Percentiles rank a stretch among this genome's conserved stretches.
These are phyloP conservation scores for Phytophthora kernoviae DNA, from an alignment of 352 stramenopile genomes.

Conservation along the genomic window DNA sequence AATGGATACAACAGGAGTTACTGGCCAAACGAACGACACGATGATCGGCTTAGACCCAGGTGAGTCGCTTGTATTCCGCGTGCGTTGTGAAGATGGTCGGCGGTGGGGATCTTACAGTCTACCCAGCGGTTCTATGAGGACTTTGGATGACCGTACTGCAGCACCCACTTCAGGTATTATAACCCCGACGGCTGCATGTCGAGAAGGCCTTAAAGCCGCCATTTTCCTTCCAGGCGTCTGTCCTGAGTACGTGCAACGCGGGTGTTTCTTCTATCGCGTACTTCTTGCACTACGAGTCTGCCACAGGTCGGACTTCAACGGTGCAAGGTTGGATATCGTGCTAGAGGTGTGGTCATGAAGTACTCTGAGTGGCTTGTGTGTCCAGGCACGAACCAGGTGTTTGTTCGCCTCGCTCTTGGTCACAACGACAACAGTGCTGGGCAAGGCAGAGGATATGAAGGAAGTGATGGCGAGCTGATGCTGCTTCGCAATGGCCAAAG, in stretches of 20 bases:
- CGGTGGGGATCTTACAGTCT: conserved; percentile 73
- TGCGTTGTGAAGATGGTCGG: conserved; percentile 61
- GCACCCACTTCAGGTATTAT: conserved; percentile 10
- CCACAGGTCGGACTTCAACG: conserved; percentile 49
- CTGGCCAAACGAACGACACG: conserved; percentile 60
- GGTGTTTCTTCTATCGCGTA: conserved; percentile 73
- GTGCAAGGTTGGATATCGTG: conserved; percentile 53
- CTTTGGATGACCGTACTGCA: conserved; percentile 32
- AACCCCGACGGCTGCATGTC: conserved; percentile 11
- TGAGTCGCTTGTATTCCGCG: conserved; percentile 63
- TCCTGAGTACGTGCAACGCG: conserved; percentile 59
- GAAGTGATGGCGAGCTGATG: conserved; percentile 18
- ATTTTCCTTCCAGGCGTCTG: conserved; percentile 71
- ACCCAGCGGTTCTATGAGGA: conserved; percentile 61
- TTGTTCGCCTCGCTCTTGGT: conserved; percentile 51
- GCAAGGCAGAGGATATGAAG: conserved; percentile 23
- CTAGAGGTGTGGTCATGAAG: conserved; percentile 60
- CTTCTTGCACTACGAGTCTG: conserved; percentile 55
- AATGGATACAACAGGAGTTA: conserved; percentile 50
- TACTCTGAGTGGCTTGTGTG: conserved; percentile 58
- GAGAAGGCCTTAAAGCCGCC: conserved; percentile 1
- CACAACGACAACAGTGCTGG: conserved; percentile 12
- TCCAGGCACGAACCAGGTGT: conserved; percentile 67
- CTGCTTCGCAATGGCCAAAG: conserved; percentile 32
- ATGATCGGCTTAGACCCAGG: conserved; percentile 64